phyloP scores from a whole-genome alignment of 164 flowering plant genomes.

The Protea cynaroides region DNA sequence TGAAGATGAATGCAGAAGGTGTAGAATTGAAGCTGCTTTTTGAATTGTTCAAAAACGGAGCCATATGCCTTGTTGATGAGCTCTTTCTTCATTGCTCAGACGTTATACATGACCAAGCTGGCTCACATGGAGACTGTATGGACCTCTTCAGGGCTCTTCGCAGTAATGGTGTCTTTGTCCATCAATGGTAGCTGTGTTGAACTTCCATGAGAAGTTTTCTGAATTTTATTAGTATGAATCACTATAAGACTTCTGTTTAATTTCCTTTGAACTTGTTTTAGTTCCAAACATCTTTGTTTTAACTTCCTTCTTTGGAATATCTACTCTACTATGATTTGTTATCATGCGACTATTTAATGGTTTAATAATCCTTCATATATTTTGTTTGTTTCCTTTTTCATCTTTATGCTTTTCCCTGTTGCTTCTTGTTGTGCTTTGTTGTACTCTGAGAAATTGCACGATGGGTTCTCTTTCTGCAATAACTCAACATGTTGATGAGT shows the following conservation, averaged over 20 bases:
- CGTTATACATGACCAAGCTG: constrained; percentile 16
- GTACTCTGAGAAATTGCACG: not conserved
- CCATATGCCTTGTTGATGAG: constrained; percentile 79
- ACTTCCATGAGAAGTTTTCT: not conserved
- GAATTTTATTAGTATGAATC: constrained; percentile 1
- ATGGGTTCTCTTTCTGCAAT: no score
- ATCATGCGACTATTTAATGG: constrained; percentile 4
- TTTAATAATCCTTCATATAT: not conserved
- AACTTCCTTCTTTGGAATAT: constrained; percentile 6
- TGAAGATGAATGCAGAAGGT: constrained; percentile 60
- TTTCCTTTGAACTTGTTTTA: not conserved
- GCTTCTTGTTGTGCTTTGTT: not conserved
- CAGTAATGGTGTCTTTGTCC: constrained; percentile 60
- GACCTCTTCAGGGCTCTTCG: constrained; percentile 50
- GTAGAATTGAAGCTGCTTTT: constrained; percentile 49
- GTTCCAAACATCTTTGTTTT: constrained; percentile 5
- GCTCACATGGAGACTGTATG: constrained; percentile 33
- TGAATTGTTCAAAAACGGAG: constrained; percentile 57
- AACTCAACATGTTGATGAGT: no score
- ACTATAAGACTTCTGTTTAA: not conserved
- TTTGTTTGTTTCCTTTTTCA: not conserved
- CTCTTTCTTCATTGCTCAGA: constrained; percentile 65
- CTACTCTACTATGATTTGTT: constrained; percentile 7
- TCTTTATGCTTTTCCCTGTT: not conserved
- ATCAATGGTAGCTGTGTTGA: constrained; percentile 56